Percentiles rank a stretch among this genome's conserved stretches.
Conservation (phyloP, 225 moss, liverwort and hornwort species). For the Climacium dendroides region DNA sequence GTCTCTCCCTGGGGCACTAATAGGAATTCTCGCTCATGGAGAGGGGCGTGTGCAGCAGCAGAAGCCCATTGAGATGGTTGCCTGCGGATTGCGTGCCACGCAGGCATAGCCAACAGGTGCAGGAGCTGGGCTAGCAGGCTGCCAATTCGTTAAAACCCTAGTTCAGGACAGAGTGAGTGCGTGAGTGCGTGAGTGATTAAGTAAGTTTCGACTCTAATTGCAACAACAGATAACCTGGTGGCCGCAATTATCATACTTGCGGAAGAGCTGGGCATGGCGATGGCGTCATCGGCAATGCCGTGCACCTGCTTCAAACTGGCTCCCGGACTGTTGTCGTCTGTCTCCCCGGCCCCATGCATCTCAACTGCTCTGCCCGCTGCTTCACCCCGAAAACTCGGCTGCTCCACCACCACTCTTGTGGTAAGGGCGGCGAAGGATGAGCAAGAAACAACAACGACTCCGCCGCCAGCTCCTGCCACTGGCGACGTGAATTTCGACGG, state of each 20-base stretch:
- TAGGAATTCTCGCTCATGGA: background rate
- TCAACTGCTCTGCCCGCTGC: background rate
- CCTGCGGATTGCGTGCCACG: background rate
- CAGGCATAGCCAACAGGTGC: background rate
- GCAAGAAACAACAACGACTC: background rate
- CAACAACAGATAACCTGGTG: background rate
- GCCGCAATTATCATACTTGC: background rate
- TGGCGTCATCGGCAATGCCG: background rate
- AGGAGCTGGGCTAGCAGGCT: background rate
- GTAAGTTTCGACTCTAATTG: background rate
- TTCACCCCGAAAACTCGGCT: background rate
- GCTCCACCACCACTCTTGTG: background rate
- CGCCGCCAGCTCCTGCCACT: background rate
- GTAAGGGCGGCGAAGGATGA: constrained; percentile 22
- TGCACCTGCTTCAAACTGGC: background rate
- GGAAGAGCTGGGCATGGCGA: background rate
- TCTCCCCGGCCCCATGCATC: background rate
- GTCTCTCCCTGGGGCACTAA: background rate
- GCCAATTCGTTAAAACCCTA: background rate
- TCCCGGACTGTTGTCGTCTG: background rate
- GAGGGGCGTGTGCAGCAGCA: background rate
- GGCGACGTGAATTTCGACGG: constrained; percentile 14
- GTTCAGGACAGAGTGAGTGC: background rate
- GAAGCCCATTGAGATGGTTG: background rate
- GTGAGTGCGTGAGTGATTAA: too few species aligned